Base-by-base conservation (phyloP, 148 eudicot species). In the Mesembryanthemum crystallinum region DNA sequence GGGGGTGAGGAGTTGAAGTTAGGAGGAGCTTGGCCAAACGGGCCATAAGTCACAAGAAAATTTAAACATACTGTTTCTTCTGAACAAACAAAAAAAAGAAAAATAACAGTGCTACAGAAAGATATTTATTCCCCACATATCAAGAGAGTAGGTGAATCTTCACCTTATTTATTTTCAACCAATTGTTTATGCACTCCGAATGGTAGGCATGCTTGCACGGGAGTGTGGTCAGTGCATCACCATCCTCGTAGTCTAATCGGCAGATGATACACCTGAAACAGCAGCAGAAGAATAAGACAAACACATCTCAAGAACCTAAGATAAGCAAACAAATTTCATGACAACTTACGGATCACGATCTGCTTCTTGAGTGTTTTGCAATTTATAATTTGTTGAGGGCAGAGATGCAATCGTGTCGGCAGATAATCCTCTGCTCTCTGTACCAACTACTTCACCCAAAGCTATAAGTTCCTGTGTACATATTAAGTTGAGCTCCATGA, bases 151-250 rank as follows among this genome's bases (percentile, higher is more conserved):
- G 63, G 58, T 58, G n/a, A 58, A 42, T 54, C 20, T 68, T 69
- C 79, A 95, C 98, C 98, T 95, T 95, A 78, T 92, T 95, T 88
- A 92, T 92, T 37, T 71, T 84, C 78, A 95, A 79, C 98, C 98
- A 95, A 77, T 92, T 89, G 80, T 79, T 89, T 49, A 95, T 89
- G 83, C 98, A 95, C 14, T 92, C 98, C 13, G 92, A 61, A 82
- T 95, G 98, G 77, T 95, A 95, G 0, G 83, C 81, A 78, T 95
- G 98, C 76, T 95, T 90, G 90, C 98, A 95, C 54, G 91, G 86
- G 66, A 95, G 97, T 39, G 87, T 74, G 73, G 90, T 95, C 90
- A 95, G 73, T 35, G 83, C 76, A 43, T 95, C 98, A 58, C 82
- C 92, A 67, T 95, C 96, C 86, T 95, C 98, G 23, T 87, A 95